Evolutionary conservation across 73 alveolate species (phyloP).

Genomic region (Effrenium voratum): DNA sequence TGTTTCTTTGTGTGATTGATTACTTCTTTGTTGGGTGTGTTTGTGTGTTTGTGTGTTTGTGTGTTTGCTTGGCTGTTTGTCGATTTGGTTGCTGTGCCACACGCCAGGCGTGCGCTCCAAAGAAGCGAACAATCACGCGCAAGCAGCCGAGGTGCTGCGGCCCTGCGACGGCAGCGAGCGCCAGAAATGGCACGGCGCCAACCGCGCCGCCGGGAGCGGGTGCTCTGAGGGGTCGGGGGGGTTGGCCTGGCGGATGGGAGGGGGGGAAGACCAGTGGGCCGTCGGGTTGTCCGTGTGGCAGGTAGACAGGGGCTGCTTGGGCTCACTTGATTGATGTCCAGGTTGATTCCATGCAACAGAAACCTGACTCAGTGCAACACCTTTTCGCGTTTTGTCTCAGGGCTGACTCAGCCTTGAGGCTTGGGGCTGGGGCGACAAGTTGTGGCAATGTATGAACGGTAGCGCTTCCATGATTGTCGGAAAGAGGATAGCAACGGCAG

Average conservation of each 20-base stretch:
- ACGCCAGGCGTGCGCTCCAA: too few relatives aligned
- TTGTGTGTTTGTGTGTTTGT: background rate
- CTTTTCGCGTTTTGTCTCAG: background rate
- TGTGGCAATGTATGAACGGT: background rate
- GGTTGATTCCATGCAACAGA: background rate
- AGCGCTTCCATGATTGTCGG: background rate
- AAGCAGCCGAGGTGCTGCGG: background rate
- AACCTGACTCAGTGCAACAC: background rate
- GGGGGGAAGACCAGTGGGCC: background rate
- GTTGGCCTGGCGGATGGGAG: background rate
- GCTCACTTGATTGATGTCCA: background rate
- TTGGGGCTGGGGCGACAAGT: background rate
- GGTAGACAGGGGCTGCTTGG: background rate
- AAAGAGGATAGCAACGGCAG: background rate
- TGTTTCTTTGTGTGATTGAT: too few relatives aligned
- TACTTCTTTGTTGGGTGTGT: too few relatives aligned
- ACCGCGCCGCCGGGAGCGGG: conserved; percentile 20
- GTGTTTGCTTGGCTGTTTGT: background rate
- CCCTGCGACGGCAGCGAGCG: conserved; percentile 60
- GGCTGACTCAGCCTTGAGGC: background rate
- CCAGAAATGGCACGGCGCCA: conserved; percentile 90
- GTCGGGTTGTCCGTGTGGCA: too few relatives aligned
- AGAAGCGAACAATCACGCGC: background rate
- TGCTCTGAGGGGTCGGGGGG: background rate
- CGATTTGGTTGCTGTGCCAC: background rate